Evolutionary conservation across 129 eudicot genomes (phyloP), one percentile per base, ranked within the genome.

Genomic region (Escallonia herrerae): DNA sequence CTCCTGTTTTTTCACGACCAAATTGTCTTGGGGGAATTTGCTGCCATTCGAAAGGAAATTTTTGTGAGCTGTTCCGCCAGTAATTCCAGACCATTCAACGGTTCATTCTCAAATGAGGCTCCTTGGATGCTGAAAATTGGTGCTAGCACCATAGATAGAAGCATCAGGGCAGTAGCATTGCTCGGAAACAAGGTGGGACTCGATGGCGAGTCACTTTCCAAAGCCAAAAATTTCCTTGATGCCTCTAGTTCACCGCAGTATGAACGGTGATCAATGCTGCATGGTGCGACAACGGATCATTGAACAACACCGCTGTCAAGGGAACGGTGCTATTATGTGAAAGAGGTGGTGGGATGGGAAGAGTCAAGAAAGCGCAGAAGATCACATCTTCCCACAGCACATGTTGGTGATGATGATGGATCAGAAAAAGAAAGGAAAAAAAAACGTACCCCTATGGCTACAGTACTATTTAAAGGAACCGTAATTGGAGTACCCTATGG

Each of bases 91-190:
- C 91, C 96, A 1, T 13, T 13, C 3, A 72, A 70, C 48, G 64
- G 67, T 9, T 59, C 89, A 1, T 14, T 82, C 10, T 56, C 74
- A 0, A 88, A 88, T 43, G 96, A 75, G 44, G 89, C 91, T 48
- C 95, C 91, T 40, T 88, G 95, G 91, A 73, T 84, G 64, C 86
- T 88, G 40, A 84, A 91, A 0, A 91, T 84, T 43, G 96, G 96
- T 7, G 96, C 91, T 33, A 84, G 96, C 64, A 88, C 84, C 4
- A 67, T n/a, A n/a, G n/a, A n/a, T n/a, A n/a, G n/a, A n/a, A n/a
- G n/a, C n/a, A n/a, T n/a, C n/a, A n/a, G n/a, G n/a, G n/a, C n/a
- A n/a, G n/a, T n/a, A n/a, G n/a, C n/a, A n/a, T n/a, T n/a, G n/a
- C n/a, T n/a, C n/a, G n/a, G n/a, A n/a, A n/a, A n/a, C n/a, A n/a